These are phyloP conservation scores for Colletotrichum shisoi DNA, from an alignment of 2,329 filamentous ascomycete species.

Conservation along the genomic window DNA sequence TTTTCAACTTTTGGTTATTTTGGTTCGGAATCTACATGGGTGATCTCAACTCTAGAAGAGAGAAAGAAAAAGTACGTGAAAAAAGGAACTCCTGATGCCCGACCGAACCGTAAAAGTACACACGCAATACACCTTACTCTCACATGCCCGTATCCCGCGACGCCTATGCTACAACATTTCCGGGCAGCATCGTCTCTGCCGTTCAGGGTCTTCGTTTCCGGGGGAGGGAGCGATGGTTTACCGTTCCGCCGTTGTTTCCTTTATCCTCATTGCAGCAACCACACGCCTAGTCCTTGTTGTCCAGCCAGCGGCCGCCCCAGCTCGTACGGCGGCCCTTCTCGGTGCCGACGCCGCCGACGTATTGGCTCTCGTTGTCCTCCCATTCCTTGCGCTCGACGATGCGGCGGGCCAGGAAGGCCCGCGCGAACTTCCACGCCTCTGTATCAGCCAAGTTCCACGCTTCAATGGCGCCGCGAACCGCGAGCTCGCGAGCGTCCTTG, in stretches of 20 bases:
- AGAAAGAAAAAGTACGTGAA: no score
- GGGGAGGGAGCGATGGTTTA: no score
- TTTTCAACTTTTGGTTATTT: background rate
- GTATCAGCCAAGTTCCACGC: slow-evolving; percentile 76
- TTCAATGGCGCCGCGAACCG: slow-evolving; percentile 64
- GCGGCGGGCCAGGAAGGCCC: slow-evolving; percentile 70
- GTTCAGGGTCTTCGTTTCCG: background rate
- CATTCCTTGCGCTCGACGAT: slow-evolving; percentile 70
- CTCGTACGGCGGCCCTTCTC: slow-evolving; percentile 53
- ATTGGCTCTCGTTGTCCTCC: slow-evolving; percentile 74
- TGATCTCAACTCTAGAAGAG: slow-evolving; percentile 7
- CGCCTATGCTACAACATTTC: slow-evolving; percentile 1
- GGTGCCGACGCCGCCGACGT: slow-evolving; percentile 67
- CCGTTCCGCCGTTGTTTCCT: background rate
- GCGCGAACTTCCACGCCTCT: slow-evolving; percentile 78
- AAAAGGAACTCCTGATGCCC: slow-evolving; percentile 10
- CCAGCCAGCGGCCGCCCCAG: slow-evolving; percentile 49
- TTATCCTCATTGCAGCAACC: background rate
- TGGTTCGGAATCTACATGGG: slow-evolving; percentile 6
- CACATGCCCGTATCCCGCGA: slow-evolving; percentile 3
- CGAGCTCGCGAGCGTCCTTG: slow-evolving; percentile 55
- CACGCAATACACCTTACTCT: background rate
- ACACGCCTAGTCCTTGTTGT: slow-evolving; percentile 41
- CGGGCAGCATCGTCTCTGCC: background rate
- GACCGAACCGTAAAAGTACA: slow-evolving; percentile 9